These are phyloP conservation scores for Alternaria postmessia DNA, from an alignment of 2,329 filamentous ascomycete species.

Conservation along the genomic window DNA sequence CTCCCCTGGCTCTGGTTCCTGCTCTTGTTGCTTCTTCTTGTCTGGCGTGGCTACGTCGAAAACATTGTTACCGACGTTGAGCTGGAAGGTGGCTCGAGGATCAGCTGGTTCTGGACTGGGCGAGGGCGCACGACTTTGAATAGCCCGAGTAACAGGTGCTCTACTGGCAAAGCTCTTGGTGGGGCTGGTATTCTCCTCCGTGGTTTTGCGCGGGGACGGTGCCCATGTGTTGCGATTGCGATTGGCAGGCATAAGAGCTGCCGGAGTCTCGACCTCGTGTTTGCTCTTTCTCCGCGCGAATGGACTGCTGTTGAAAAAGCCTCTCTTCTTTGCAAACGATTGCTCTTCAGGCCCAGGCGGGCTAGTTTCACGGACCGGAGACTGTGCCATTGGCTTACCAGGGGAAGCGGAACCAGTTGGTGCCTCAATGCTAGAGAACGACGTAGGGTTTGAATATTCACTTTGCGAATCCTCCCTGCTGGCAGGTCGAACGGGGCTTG, in stretches of 20 bases:
- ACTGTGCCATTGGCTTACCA: conserved; percentile 61
- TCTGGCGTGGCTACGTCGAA: conserved; percentile 89
- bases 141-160: conserved; percentile 28
- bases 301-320: conserved; percentile 92
- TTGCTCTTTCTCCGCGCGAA: conserved; percentile 90
- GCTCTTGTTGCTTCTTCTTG: conserved; percentile 56
- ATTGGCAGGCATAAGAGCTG: conserved; percentile 38
- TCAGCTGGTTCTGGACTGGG: conserved; percentile 80
- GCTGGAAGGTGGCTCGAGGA: conserved; percentile 87
- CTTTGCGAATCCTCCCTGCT: conserved; percentile 91
- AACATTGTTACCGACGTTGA: conserved; percentile 95
- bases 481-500: conserved; percentile 75
- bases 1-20: conserved; percentile 57
- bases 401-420: conserved; percentile 78
- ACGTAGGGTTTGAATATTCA: conserved; percentile 88
- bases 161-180: conserved; percentile 51
- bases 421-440: conserved; percentile 85
- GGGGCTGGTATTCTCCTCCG: conserved; percentile 55
- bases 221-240: conserved; percentile 64
- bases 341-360: conserved; percentile 42
- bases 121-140: conserved; percentile 45
- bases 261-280: conserved; percentile 71
- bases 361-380: conserved; percentile 31
- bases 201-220: conserved; percentile 50
- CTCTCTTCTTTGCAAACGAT: conserved; percentile 74